Evolutionary conservation across 768 basidiomycete species (phyloP).

Genomic region (Piloderma croceum): DNA sequence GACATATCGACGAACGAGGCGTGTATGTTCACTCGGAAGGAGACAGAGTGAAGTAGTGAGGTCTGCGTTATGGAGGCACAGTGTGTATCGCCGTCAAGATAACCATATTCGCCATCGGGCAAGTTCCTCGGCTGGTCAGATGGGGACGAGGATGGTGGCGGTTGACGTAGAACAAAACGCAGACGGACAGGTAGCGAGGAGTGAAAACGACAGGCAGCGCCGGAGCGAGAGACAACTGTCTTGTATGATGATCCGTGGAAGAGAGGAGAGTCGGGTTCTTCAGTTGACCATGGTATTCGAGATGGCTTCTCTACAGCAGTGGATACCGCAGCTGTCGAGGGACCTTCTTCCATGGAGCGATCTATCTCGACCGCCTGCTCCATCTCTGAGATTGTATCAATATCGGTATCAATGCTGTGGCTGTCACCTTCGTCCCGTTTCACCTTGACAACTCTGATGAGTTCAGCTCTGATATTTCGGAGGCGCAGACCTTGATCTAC

Average conservation of each 20-base stretch:
- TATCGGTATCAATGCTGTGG: slow-evolving; percentile 28
- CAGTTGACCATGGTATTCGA: slow-evolving; percentile 34
- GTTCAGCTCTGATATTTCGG: slow-evolving; percentile 75
- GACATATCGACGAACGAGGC: slow-evolving; percentile 73
- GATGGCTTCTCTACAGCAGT: slow-evolving; percentile 23
- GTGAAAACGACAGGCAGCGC: slow-evolving; percentile 90
- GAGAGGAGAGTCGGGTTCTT: slow-evolving; percentile 34
- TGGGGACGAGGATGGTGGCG: slow-evolving; percentile 45
- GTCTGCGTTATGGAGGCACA: slow-evolving; percentile 75
- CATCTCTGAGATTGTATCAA: slow-evolving; percentile 19
- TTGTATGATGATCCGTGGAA: slow-evolving; percentile 40
- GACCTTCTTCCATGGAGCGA: slow-evolving; percentile 21
- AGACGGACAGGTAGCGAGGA: slow-evolving; percentile 65
- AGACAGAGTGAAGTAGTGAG: slow-evolving; percentile 78
- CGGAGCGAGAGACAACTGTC: slow-evolving; percentile 72
- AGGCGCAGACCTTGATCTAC: slow-evolving; percentile 66
- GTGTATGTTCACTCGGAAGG: slow-evolving; percentile 69
- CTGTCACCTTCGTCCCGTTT: slow-evolving; percentile 40
- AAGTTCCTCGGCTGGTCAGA: slow-evolving; percentile 40
- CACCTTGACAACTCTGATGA: slow-evolving; percentile 61
- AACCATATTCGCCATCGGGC: slow-evolving; percentile 37
- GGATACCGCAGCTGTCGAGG: slow-evolving; percentile 23
- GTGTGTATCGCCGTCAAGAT: slow-evolving; percentile 53
- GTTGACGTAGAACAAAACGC: slow-evolving; percentile 75
- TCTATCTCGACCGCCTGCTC: slow-evolving; percentile 12